Base-by-base conservation (phyloP, 768 basidiomycete genomes). In the Mycena polygramma region DNA sequence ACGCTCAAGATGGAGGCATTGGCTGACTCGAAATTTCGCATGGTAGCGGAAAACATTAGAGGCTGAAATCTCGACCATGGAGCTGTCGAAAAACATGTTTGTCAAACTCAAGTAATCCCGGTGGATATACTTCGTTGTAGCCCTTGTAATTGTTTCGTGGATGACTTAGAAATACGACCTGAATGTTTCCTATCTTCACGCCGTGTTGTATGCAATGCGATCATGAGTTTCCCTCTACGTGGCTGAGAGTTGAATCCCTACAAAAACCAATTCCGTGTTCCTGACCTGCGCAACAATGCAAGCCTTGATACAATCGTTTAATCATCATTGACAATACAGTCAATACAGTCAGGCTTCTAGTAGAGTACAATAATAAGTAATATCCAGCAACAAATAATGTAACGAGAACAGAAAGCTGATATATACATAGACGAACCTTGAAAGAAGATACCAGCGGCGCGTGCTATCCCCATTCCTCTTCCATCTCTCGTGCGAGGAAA, bases 401-500 rank as follows among this genome's bases (percentile, higher is more conserved):
- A 68, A 35, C 30, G 49, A 45, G 57, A 59, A 51, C 26, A 17
- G 13, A 61, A 61, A 51, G 53, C 43, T 62, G 60, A 48, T 62
- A 55, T 57, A 68, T 41, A 60, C 30, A 61, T 26, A 30, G n/a
- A n/a, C n/a, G 46, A 35, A 15, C 24, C 4, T n/a, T 43, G 8
- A 66, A 59, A 57, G 59, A 59, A 59, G 6, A 26, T 30, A 26
- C 48, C 14, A 69, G 24, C 30, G 26, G 63, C 20, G 57, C 9
- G 30, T 19, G 74, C 80, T 90, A 94, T 88, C 92, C 91, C 89
- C 86, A 89, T 69, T 94, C 92, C 77, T 91, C 91, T 76, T 89
- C 92, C 73, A 94, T 82, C 76, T 92, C 94, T 46, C 90, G 85
- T n/a, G 92, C 90, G n/a, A 94, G 82, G 77, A 94, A 94, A 77